phyloP scores from a whole-genome alignment of 2,329 filamentous ascomycete genomes.

The Botrytis hyacinthi region DNA sequence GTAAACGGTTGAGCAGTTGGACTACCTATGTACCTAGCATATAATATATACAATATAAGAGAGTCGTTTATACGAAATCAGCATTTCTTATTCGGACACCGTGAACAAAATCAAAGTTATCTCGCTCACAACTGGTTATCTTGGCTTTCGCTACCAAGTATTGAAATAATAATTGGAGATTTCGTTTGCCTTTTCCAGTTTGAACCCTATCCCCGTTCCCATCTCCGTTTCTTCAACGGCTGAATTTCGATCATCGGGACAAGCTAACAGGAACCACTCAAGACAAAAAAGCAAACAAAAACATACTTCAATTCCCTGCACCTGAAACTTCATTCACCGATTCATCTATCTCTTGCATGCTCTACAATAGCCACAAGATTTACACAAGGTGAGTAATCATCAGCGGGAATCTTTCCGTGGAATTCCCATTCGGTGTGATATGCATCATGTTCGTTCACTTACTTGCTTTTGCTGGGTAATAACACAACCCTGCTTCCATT shows the following conservation, averaged over 20 bases:
- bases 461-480: constrained; percentile 2
- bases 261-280: not conserved
- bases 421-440: constrained; percentile 9
- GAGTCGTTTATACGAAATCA: not conserved
- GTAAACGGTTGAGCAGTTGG: not conserved
- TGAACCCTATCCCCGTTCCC: not conserved
- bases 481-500: not conserved
- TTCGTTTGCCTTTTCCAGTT: not conserved
- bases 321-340: not conserved
- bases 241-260: constrained; percentile 6
- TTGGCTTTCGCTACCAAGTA: constrained; percentile 9
- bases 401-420: not conserved
- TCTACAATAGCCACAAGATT: not conserved
- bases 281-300: not conserved
- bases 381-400: constrained; percentile 3
- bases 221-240: constrained; percentile 16
- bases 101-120: not conserved
- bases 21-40: not conserved
- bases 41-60: not conserved
- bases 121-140: not conserved
- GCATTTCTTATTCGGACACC: not conserved
- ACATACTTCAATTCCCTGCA: not conserved
- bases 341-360: constrained; percentile 9
- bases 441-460: not conserved
- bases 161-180: not conserved